These are phyloP conservation scores for Aspergillus wentii DNA, from an alignment of 495 filamentous ascomycete genomes.

Conservation along the genomic window DNA sequence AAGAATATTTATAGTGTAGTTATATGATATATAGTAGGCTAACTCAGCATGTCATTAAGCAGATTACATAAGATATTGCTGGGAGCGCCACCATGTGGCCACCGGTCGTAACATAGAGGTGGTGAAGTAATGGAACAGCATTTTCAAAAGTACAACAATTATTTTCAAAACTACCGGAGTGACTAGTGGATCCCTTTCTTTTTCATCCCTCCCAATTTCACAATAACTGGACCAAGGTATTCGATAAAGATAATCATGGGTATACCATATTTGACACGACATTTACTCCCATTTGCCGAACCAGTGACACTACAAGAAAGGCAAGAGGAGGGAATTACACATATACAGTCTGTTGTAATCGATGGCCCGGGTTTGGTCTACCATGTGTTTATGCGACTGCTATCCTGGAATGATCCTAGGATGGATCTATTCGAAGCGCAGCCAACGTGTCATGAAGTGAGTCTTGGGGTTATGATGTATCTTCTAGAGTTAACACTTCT, in stretches of 20 bases:
- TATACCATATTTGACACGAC: constrained; percentile 56
- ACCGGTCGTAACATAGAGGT: no score
- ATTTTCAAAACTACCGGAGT: no score
- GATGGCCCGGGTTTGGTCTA: constrained; percentile 76
- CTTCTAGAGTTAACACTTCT: constrained; percentile 47
- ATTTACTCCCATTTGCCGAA: constrained; percentile 54
- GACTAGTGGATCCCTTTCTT: no score
- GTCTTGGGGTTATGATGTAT: constrained; percentile 54
- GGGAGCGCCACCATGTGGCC: no score
- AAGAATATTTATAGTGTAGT: no score
- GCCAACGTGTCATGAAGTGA: constrained; percentile 59
- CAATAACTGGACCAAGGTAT: background rate
- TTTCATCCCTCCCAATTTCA: background rate
- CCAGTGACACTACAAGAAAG: constrained; percentile 31
- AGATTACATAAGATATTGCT: no score
- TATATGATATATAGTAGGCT: no score
- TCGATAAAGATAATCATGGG: constrained; percentile 55
- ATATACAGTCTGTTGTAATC: constrained; percentile 49
- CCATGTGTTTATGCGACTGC: constrained; percentile 55
- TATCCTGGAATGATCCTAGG: constrained; percentile 27
- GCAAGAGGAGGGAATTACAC: constrained; percentile 2
- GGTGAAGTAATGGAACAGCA: no score
- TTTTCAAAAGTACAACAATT: no score
- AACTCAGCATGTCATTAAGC: no score
- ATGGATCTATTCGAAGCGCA: constrained; percentile 44